These are phyloP conservation scores for Pontederia paniculata DNA, from an alignment of 176 grass and related monocot genomes.

Conservation along the genomic window DNA sequence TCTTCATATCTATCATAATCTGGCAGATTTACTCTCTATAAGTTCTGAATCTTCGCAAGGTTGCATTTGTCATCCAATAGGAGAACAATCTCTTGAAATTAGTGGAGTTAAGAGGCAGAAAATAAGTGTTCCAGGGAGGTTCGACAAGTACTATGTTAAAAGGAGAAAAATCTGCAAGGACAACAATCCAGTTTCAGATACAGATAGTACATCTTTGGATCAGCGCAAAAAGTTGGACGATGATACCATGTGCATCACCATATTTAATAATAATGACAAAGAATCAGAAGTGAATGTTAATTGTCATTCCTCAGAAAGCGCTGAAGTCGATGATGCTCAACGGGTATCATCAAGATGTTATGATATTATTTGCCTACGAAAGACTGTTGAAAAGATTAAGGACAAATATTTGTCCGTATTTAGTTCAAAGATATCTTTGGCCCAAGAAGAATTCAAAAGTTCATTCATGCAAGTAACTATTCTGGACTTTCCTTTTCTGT, in stretches of 20 bases:
- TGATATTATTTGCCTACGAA: conserved; percentile 71
- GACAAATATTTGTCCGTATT: conserved; percentile 72
- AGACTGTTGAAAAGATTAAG: conserved; percentile 59
- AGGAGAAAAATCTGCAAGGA: conserved; percentile 43
- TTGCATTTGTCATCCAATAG: conserved; percentile 33
- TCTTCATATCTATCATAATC: conserved; percentile 93
- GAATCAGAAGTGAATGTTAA: conserved; percentile 12
- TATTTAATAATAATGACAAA: too few species aligned
- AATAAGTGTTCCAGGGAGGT: conserved; percentile 26
- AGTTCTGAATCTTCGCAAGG: conserved; percentile 59
- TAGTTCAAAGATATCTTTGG: conserved; percentile 46
- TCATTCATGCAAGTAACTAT: conserved; percentile 43
- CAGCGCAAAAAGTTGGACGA: conserved; percentile 16
- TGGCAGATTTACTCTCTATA: conserved; percentile 51
- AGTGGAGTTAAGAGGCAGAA: conserved; percentile 41
- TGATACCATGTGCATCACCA: not conserved
- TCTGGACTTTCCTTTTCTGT: too few species aligned
- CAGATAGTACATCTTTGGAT: conserved; percentile 24
- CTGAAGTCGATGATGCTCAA: too few species aligned
- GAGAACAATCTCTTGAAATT: conserved; percentile 27
- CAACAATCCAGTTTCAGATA: conserved; percentile 18
- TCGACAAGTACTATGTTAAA: conserved; percentile 38
- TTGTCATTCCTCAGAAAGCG: conserved; percentile 6
- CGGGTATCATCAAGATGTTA: conserved; percentile 52
- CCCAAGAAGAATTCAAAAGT: conserved; percentile 66